Conservation (phyloP, 768 basidiomycete species). For the Leucocoprinus birnbaumii region DNA sequence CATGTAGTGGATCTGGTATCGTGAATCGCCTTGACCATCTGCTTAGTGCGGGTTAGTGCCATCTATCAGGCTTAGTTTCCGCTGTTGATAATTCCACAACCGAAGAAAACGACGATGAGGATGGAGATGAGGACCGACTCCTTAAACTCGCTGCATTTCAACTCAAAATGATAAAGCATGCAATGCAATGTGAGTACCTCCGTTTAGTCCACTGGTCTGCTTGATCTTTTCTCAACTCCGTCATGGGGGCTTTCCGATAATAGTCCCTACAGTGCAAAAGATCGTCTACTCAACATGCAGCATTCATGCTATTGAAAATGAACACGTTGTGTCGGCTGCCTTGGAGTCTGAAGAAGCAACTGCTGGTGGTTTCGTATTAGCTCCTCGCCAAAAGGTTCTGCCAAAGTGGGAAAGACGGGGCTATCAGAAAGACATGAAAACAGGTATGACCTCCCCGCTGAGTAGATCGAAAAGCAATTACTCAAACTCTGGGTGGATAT, state of each 20-base stretch:
- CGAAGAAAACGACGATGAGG: constrained; percentile 55
- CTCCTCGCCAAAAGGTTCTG: constrained; percentile 62
- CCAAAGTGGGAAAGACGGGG: constrained; percentile 87
- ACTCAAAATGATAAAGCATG: constrained; percentile 86
- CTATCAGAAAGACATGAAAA: constrained; percentile 56
- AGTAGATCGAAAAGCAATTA: neutral
- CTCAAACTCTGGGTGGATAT: neutral
- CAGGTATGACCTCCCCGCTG: constrained; percentile 35
- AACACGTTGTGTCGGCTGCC: constrained; percentile 79
- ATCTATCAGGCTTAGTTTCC: neutral
- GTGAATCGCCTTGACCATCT: constrained; percentile 88
- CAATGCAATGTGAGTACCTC: constrained; percentile 81
- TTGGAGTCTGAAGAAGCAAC: constrained; percentile 70
- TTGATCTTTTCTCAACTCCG: neutral
- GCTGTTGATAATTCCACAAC: neutral
- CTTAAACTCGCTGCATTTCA: constrained; percentile 87
- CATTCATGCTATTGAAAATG: constrained; percentile 88
- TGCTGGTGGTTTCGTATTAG: constrained; percentile 61
- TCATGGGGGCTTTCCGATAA: neutral
- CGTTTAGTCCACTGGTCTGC: neutral
- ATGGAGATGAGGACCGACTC: constrained; percentile 64
- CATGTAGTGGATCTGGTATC: constrained; percentile 94
- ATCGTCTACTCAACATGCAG: constrained; percentile 99
- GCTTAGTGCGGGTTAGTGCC: constrained; percentile 59
- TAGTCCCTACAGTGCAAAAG: constrained; percentile 73